Percentiles rank a stretch among this genome's conserved stretches.
Evolutionary conservation across 495 filamentous ascomycete species (phyloP).

Genomic region (Neurospora sp.): DNA sequence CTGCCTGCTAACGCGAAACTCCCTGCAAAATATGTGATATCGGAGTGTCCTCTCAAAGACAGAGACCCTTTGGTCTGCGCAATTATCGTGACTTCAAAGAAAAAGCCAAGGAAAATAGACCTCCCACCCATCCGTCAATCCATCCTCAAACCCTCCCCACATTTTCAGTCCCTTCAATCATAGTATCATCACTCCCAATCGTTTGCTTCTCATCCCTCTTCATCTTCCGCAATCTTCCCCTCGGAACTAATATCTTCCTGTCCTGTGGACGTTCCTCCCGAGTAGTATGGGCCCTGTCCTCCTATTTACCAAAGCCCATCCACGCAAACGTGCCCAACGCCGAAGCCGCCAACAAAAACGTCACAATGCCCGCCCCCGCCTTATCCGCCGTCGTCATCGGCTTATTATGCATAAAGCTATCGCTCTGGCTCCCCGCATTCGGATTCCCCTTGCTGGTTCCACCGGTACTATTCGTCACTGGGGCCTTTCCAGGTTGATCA

Average conservation of each 20-base stretch:
- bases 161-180: background rate
- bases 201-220: background rate
- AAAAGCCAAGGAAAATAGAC: background rate
- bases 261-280: background rate
- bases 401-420: constrained; percentile 6
- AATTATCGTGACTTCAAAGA: background rate
- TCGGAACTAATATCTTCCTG: background rate
- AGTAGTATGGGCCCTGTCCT: background rate
- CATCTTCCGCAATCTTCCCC: background rate
- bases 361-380: constrained; percentile 58
- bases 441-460: constrained; percentile 58
- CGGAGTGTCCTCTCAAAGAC: too few species aligned
- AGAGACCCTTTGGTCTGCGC: background rate
- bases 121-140: background rate
- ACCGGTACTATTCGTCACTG: constrained; percentile 48
- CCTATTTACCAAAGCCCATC: constrained; percentile 33
- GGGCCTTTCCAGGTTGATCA: constrained; percentile 22
- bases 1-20: background rate
- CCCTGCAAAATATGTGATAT: background rate
- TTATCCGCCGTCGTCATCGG: constrained; percentile 49
- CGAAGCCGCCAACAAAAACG: constrained; percentile 34
- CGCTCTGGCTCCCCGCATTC: constrained; percentile 39
- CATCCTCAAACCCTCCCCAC: background rate
- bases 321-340: constrained; percentile 33
- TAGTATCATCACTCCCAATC: background rate